Evolutionary conservation across 2,329 filamentous ascomycete genomes (phyloP).

Genomic region (Pestalotiopsis fici): DNA sequence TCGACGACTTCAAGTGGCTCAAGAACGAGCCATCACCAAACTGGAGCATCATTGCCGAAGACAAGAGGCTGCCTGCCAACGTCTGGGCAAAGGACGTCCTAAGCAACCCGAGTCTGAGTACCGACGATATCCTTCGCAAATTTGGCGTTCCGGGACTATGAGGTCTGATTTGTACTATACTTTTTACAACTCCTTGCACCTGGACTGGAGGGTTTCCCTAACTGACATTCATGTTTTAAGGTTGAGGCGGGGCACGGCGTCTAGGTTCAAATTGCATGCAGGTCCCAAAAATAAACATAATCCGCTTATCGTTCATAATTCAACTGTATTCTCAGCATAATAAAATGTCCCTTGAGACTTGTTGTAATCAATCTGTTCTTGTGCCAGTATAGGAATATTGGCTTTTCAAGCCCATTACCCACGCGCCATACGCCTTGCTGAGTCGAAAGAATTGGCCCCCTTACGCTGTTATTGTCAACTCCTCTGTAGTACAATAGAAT

Average conservation of each 20-base stretch:
- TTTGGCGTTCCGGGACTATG: slow-evolving; percentile 37
- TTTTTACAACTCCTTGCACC: neutral
- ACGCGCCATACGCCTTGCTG: neutral
- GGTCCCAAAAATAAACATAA: neutral
- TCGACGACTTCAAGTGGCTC: slow-evolving; percentile 98
- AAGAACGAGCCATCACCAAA: slow-evolving; percentile 85
- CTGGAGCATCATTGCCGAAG: slow-evolving; percentile 71
- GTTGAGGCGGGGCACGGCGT: neutral
- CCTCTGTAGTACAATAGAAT: neutral
- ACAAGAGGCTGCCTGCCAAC: slow-evolving; percentile 58
- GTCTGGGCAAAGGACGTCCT: slow-evolving; percentile 71
- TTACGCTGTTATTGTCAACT: neutral
- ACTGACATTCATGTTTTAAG: neutral
- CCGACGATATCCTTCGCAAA: slow-evolving; percentile 65
- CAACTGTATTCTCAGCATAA: neutral
- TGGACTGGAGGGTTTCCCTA: neutral
- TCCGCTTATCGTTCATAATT: neutral
- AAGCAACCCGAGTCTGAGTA: slow-evolving; percentile 60
- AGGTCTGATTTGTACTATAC: neutral
- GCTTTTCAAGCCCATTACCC: neutral
- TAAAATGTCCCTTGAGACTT: neutral
- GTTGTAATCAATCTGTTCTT: neutral
- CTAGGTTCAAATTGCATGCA: slow-evolving; percentile 8
- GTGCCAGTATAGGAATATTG: neutral
- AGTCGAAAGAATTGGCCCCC: neutral